Percentiles rank a stretch among this genome's conserved stretches.
Evolutionary conservation across 225 moss, liverwort and hornwort genomes (phyloP).

Genomic region (Antitrichia curtipendula): DNA sequence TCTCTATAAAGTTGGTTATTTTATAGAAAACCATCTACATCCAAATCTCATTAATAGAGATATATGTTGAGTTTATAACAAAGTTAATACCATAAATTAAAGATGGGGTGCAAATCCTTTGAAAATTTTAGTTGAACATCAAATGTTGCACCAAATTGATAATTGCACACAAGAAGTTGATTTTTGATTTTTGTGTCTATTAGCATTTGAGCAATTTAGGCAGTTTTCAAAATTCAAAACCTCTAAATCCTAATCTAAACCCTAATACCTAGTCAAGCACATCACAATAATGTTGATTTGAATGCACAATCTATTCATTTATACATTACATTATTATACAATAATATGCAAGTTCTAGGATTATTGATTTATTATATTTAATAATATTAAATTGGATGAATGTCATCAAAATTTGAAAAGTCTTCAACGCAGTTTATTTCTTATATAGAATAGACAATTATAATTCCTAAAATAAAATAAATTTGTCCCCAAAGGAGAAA

Average conservation of each 20-base stretch:
- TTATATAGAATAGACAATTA: no score
- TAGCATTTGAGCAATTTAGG: not conserved
- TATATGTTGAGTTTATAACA: accelerated
- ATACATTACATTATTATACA: not conserved
- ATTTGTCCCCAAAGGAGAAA: accelerated
- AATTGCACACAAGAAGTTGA: not conserved
- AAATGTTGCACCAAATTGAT: not conserved
- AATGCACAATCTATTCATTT: not conserved
- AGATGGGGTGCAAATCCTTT: not conserved
- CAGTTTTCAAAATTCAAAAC: no score
- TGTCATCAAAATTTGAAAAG: not conserved
- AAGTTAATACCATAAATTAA: not conserved
- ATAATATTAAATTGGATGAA: not conserved
- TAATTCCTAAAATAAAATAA: not conserved
- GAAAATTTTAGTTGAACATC: not conserved
- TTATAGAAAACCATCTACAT: not conserved
- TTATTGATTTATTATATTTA: no score
- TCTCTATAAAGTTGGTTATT: no score
- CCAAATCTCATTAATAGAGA: no score
- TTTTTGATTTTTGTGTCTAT: no score
- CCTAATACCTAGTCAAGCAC: accelerated
- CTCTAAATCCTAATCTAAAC: no score
- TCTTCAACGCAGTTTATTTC: not conserved
- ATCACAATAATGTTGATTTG: not conserved
- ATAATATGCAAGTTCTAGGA: not conserved